phyloP scores from a whole-genome alignment of 192 early-diverging fungal genomes.

The Backusella liffmaniae region DNA sequence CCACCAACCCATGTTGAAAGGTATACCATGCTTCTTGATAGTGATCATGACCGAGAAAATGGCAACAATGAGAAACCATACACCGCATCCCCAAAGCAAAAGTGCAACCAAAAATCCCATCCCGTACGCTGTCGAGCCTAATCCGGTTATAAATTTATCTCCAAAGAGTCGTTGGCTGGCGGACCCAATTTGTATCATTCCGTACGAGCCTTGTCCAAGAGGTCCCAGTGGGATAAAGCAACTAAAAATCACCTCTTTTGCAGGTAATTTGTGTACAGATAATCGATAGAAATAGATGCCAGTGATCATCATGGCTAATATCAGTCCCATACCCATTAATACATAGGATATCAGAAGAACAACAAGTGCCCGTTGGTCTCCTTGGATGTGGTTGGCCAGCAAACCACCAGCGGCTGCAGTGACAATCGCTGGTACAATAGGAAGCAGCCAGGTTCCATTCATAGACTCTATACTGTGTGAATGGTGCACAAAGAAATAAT shows the following conservation, averaged over 20 bases:
- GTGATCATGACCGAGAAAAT: slow-evolving; percentile 33
- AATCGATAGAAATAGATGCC: slow-evolving; percentile 46
- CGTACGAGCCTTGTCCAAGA: slow-evolving; percentile 38
- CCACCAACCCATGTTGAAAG: slow-evolving; percentile 60
- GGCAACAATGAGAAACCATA: slow-evolving; percentile 23
- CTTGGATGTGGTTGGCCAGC: slow-evolving; percentile 28
- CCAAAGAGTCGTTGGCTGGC: slow-evolving; percentile 16
- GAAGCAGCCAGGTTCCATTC: slow-evolving; percentile 46
- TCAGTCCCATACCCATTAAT: slow-evolving; percentile 48
- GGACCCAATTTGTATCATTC: slow-evolving; percentile 44
- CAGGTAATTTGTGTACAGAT: slow-evolving; percentile 38
- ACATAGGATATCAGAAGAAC: slow-evolving; percentile 42
- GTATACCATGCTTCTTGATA: slow-evolving; percentile 27
- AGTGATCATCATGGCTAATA: slow-evolving; percentile 39
- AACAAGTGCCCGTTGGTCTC: slow-evolving; percentile 17
- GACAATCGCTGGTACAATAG: slow-evolving; percentile 51
- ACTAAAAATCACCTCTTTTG: slow-evolving; percentile 46
- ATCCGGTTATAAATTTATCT: slow-evolving; percentile 3
- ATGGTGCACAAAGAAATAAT: slow-evolving; percentile 41
- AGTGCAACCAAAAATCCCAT: not conserved
- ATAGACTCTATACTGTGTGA: slow-evolving; percentile 40
- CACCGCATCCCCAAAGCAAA: slow-evolving; percentile 3
- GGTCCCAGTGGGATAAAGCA: slow-evolving; percentile 53
- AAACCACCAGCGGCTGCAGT: slow-evolving; percentile 43
- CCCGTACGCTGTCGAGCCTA: slow-evolving; percentile 1